Base-by-base conservation (phyloP, 2,329 filamentous ascomycete genomes). In the Pleurostoma richardsiae region DNA sequence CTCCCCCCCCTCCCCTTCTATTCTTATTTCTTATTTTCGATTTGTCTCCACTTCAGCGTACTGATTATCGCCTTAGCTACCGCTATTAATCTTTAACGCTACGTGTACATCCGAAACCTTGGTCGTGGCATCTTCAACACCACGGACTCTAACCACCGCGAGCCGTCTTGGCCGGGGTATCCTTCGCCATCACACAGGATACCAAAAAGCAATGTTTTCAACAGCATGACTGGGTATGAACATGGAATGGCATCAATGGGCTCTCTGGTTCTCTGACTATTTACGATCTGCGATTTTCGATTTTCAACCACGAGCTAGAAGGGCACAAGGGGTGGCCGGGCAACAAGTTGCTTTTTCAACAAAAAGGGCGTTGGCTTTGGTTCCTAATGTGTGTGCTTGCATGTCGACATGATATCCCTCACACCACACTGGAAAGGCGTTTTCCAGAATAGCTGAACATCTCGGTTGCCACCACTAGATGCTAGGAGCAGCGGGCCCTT, bases 21-120 rank as follows among this genome's bases (percentile, higher is more conserved):
- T 3, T 36, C n/a, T 36, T 36, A n/a, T 8, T 36, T n/a, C 8
- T 36, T 36, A n/a, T n/a, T 36, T 8, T 8, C 33, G 33, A 36
- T n/a, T 36, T 36, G 33, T n/a, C 33, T 40, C 19, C 29, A 8
- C 3, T 10, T 8, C 10, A 28, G 30, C 41, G 19, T 38, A 10
- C 26, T 19, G 19, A 19, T 19, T 19, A 19, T 19, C 19, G 19
- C 19, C 19, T 19, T 19, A 43, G 73, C 69, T 83, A 83, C 76
- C 80, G 83, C 68, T 86, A 86, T 76, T 86, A 86, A 79, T 69
- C 59, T 19, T 58, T 51, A 46, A 30, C 39, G 46, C 42, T 41
- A 29, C 43, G 33, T 59, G 52, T 59, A 58, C 46, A 57, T 56
- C 30, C 30, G 36, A 29, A 40, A 19, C 19, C 41, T 43, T 30